phyloP scores from a whole-genome alignment of 1,284 basidiomycete species.

The Malassezia japonica region DNA sequence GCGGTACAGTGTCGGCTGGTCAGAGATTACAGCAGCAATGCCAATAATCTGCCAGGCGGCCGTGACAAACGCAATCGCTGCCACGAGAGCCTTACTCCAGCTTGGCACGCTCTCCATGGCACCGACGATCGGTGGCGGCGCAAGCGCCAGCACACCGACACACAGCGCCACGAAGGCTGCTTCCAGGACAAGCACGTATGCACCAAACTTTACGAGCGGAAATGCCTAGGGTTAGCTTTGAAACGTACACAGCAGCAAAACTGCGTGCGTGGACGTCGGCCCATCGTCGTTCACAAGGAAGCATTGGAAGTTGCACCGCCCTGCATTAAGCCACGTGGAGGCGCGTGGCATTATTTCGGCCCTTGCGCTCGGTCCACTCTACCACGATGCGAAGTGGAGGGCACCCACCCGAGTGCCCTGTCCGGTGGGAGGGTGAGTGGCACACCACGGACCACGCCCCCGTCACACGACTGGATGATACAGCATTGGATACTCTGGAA shows the following conservation, averaged over 20 bases:
- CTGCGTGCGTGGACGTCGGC: conserved; percentile 21
- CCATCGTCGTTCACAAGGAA: conserved; percentile 3
- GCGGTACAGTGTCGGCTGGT: conserved; percentile 33
- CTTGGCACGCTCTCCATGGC: conserved; percentile 31
- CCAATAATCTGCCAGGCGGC: conserved; percentile 41
- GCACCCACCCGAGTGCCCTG: too few relatives aligned
- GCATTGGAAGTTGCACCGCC: conserved; percentile 9
- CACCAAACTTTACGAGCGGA: conserved; percentile 43
- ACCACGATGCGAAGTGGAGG: too few relatives aligned
- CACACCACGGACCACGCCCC: too few relatives aligned
- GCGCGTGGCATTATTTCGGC: conserved; percentile 6
- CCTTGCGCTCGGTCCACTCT: not conserved
- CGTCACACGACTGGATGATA: too few relatives aligned
- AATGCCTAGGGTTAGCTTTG: conserved; percentile 17
- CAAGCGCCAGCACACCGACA: conserved; percentile 34
- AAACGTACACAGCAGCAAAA: conserved; percentile 40
- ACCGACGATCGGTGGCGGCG: conserved; percentile 38
- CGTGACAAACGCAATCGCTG: conserved; percentile 31
- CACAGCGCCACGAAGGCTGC: conserved; percentile 33
- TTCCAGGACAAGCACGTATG: conserved; percentile 38
- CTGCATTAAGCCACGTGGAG: not conserved
- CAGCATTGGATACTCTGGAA: too few relatives aligned
- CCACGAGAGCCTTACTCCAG: conserved; percentile 36
- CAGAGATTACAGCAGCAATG: conserved; percentile 25
- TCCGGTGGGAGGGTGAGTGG: too few relatives aligned